Conservation (phyloP, 305 asterid species). For the Rubia peregrina region DNA sequence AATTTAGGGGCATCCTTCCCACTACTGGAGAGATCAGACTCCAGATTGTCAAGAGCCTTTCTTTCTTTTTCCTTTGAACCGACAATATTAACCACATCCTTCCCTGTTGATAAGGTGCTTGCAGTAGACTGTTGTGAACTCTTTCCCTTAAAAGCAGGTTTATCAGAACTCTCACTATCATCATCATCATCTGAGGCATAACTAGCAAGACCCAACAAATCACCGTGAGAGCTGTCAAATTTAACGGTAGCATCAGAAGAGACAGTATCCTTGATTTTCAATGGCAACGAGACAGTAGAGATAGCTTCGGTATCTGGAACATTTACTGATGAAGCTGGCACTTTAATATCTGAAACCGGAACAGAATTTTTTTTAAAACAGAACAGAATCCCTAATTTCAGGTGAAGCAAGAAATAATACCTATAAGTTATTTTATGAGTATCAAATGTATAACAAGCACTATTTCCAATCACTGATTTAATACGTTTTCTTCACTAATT, state of each 20-base stretch:
- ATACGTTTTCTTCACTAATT: no score
- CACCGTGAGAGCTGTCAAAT: conserved; percentile 52
- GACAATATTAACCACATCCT: conserved; percentile 34
- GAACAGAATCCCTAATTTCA: conserved; percentile 9
- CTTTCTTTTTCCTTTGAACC: conserved; percentile 34
- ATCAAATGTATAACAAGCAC: not conserved
- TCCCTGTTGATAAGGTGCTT: conserved; percentile 30
- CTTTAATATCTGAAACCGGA: conserved; percentile 35
- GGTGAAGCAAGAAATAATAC: not conserved
- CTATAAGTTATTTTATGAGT: not conserved
- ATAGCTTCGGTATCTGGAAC: conserved; percentile 46
- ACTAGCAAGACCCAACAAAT: conserved; percentile 76
- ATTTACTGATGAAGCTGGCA: conserved; percentile 38
- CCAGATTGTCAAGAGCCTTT: conserved; percentile 23
- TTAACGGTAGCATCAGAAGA: conserved; percentile 47
- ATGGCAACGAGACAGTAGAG: conserved; percentile 55
- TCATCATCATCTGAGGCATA: conserved; percentile 76
- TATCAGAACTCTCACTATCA: conserved; percentile 47
- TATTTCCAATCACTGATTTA: not conserved
- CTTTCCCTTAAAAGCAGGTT: conserved; percentile 32
- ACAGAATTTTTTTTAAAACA: conserved; percentile 36
- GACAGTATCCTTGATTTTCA: conserved; percentile 37
- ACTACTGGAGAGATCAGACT: conserved; percentile 25
- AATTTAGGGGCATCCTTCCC: conserved; percentile 22
- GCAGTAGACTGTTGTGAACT: conserved; percentile 28